Percentiles rank a stretch among this genome's conserved stretches.
Conservation (phyloP, 225 moss, liverwort and hornwort species). For the Polytrichum formosum region DNA sequence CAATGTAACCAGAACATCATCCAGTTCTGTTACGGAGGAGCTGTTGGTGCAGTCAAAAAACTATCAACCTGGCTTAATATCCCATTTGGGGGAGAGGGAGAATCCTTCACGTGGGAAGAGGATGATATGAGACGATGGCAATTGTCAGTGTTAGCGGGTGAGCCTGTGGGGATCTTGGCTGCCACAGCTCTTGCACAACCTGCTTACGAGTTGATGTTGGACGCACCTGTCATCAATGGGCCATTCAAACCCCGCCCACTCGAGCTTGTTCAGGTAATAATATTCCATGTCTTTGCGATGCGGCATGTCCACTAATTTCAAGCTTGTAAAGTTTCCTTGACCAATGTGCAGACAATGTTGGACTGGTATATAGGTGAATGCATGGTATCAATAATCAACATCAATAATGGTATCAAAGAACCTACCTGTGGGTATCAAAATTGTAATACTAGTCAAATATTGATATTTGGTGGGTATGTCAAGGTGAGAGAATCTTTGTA, state of each 20-base stretch:
- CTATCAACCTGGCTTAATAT: background rate
- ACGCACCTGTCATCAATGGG: conserved; percentile 42
- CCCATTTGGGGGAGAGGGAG: background rate
- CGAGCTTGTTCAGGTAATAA: conserved; percentile 33
- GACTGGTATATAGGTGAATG: no score
- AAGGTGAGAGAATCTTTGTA: no score
- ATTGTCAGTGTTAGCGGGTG: conserved; percentile 39
- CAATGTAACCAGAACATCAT: conserved; percentile 38
- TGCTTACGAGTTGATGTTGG: conserved; percentile 58
- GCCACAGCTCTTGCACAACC: conserved; percentile 61
- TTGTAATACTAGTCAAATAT: no score
- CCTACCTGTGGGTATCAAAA: no score
- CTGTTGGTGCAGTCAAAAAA: conserved; percentile 3
- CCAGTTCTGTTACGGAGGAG: conserved; percentile 45
- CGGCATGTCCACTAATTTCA: no score
- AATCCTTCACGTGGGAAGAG: background rate
- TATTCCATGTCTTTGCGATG: background rate
- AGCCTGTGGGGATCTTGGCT: conserved; percentile 57
- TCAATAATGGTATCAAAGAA: no score
- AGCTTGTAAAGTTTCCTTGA: no score
- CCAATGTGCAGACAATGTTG: no score
- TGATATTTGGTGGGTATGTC: no score
- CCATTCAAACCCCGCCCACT: conserved; percentile 46
- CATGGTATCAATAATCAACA: no score
- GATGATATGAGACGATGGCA: conserved; percentile 4